Percentiles rank a stretch among this genome's conserved stretches.
Evolutionary conservation across 805 yeast species (phyloP).

Genomic region (Hanseniaspora jakobsenii): DNA sequence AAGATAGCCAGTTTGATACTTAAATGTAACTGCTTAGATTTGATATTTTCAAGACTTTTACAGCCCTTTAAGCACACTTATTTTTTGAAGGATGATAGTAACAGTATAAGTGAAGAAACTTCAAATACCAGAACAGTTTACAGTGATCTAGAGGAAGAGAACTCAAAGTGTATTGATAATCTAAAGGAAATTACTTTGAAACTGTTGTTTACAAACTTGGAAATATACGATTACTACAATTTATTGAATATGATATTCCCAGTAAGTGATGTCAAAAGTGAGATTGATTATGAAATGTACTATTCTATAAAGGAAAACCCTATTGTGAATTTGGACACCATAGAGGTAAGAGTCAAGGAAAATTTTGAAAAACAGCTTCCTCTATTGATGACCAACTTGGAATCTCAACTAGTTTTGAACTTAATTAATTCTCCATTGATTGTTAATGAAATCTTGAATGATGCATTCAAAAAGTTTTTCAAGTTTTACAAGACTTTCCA

Average conservation of each 20-base stretch:
- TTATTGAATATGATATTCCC: slow-evolving; percentile 63
- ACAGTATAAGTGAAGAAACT: no score
- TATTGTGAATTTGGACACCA: slow-evolving; percentile 32
- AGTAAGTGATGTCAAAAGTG: slow-evolving; percentile 37
- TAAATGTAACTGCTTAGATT: slow-evolving; percentile 49
- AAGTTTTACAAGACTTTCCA: slow-evolving; percentile 30
- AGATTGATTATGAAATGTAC: slow-evolving; percentile 51
- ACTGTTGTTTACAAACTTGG: slow-evolving; percentile 39
- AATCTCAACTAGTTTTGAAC: slow-evolving; percentile 42
- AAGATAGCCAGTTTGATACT: slow-evolving; percentile 30
- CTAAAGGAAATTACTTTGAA: slow-evolving; percentile 38
- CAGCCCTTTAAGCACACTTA: slow-evolving; percentile 31
- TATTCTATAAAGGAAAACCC: slow-evolving; percentile 52
- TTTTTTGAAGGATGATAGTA: slow-evolving; percentile 25
- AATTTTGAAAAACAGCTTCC: slow-evolving; percentile 37
- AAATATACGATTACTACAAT: slow-evolving; percentile 48
- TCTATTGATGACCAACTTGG: slow-evolving; percentile 47
- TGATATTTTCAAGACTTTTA: slow-evolving; percentile 39
- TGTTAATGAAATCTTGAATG: slow-evolving; percentile 42
- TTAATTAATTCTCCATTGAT: slow-evolving; percentile 50
- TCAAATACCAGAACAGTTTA: slow-evolving; percentile 18
- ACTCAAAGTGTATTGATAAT: slow-evolving; percentile 21
- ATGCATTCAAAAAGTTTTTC: slow-evolving; percentile 40
- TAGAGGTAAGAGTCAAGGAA: slow-evolving; percentile 36
- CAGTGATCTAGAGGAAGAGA: slow-evolving; percentile 27